These are phyloP conservation scores for Ascodesmis nigricans DNA, from an alignment of 495 filamentous ascomycete genomes.

Conservation along the genomic window DNA sequence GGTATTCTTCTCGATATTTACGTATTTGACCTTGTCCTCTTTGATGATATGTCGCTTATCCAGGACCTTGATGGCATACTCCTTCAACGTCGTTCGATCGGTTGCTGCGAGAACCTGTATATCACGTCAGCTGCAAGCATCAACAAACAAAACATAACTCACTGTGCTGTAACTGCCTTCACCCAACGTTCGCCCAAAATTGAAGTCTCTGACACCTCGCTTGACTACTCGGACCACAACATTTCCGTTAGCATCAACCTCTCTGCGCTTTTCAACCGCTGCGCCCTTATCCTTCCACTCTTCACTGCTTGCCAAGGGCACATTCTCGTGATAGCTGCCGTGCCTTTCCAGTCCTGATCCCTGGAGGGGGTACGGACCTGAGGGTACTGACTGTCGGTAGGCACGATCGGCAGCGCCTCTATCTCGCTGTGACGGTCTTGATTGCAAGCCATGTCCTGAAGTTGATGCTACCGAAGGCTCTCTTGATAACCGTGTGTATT, in stretches of 20 bases:
- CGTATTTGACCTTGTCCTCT: slow-evolving; percentile 99
- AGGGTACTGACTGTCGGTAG: slow-evolving; percentile 20
- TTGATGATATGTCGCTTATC: slow-evolving; percentile 99
- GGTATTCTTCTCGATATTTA: slow-evolving; percentile 98
- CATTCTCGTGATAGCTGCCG: slow-evolving; percentile 27
- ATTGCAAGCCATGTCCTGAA: slow-evolving; percentile 14
- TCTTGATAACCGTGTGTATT: slow-evolving; percentile 20
- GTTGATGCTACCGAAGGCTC: slow-evolving; percentile 19
- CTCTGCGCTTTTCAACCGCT: slow-evolving; percentile 52
- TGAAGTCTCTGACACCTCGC: slow-evolving; percentile 93
- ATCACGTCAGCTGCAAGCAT: slow-evolving; percentile 4
- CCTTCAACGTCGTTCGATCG: slow-evolving; percentile 81
- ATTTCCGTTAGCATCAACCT: slow-evolving; percentile 63
- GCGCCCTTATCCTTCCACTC: slow-evolving; percentile 93
- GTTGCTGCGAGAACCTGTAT: slow-evolving; percentile 48
- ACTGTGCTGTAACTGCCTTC: slow-evolving; percentile 98
- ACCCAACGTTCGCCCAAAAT: slow-evolving; percentile 74
- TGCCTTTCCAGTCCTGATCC: no score
- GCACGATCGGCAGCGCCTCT: slow-evolving; percentile 21
- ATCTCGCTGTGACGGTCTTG: no score
- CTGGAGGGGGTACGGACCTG: slow-evolving; percentile 37
- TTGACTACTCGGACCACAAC: slow-evolving; percentile 67
- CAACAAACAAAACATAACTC: slow-evolving; percentile 5
- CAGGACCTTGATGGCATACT: slow-evolving; percentile 95
- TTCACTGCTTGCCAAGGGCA: slow-evolving; percentile 49